Evolutionary conservation across 1,284 basidiomycete genomes (phyloP), one percentile per base, ranked within the genome.

Genomic region (Heterobasidion irregulare): DNA sequence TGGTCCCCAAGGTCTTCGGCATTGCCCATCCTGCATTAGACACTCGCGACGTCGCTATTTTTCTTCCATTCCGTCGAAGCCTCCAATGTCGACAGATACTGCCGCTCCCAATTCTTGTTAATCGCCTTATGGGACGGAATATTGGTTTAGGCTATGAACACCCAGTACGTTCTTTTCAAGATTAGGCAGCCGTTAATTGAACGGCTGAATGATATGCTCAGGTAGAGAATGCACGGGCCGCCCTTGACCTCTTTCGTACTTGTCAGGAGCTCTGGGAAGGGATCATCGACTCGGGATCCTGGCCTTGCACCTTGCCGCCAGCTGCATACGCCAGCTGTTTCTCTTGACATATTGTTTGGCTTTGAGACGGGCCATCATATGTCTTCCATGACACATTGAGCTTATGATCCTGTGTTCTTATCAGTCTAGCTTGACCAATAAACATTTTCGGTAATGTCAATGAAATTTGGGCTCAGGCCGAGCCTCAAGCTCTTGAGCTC

Each of bases 21-120:
- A 63, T 83, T 45, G 71, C 72, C 15, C 81, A 83, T 64, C 75
- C 79, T 8, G 72, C 79, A 6, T 65, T 78, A 55, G 66, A 78
- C 57, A 83, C 80, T 3, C 74, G 82, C 32, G 82, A 84, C 60
- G 70, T 79, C 34, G 81, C 78, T 5, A 66, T 82, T 32, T 84
- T 77, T 65, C 67, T 76, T 45, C 79, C 81, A 13, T 72, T 83
- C 56, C 73, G 78, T 33, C 73, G 72, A 55, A 73, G 71, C 38
- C 68, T 83, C 6, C 71, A 71, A 41, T 72, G 67, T 13, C 62
- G 59, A 51, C 63, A 62, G 15, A 64, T 74, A 34, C 64, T 80
- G 15, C 71, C 74, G 13, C 68, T 84, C 46, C 61, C 65, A 36
- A 72, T 70, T 6, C 73, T 84, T 9, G 72, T 81, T 34, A 70